These are phyloP conservation scores for Candida ulmi DNA, from an alignment of 805 yeast species.

Conservation along the genomic window DNA sequence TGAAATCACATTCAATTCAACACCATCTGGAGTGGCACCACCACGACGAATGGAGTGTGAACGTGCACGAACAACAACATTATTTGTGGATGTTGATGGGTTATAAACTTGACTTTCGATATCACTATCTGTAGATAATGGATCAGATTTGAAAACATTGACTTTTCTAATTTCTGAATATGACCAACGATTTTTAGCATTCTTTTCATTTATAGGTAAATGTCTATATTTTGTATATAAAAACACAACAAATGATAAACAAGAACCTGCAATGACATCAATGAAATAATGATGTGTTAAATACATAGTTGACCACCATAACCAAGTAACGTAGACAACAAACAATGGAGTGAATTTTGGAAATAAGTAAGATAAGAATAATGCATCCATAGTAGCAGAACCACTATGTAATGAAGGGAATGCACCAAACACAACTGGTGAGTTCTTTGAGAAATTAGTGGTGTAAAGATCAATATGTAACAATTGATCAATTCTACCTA, in stretches of 20 bases:
- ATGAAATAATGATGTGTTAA: constrained; percentile 94
- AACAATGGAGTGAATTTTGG: constrained; percentile 65
- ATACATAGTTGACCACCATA: constrained; percentile 99
- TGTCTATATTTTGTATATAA: constrained; percentile 59
- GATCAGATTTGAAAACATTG: constrained; percentile 30
- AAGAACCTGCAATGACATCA: constrained; percentile 91
- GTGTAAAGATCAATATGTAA: constrained; percentile 82
- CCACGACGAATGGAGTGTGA: constrained; percentile 11
- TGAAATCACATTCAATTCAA: constrained; percentile 22
- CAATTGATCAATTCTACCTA: constrained; percentile 76
- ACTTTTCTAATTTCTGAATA: constrained; percentile 37
- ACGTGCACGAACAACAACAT: constrained; percentile 7
- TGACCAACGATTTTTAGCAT: constrained; percentile 65
- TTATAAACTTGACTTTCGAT: constrained; percentile 22
- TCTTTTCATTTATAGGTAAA: constrained; percentile 55
- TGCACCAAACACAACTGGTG: constrained; percentile 95
- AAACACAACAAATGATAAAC: constrained; percentile 68
- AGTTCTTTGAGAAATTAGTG: constrained; percentile 65
- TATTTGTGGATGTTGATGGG: not conserved
- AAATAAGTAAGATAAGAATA: constrained; percentile 78
- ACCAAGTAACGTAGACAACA: constrained; percentile 78
- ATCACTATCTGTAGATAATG: constrained; percentile 25
- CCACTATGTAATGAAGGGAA: constrained; percentile 87
- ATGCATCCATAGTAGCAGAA: constrained; percentile 88
- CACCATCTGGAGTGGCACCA: constrained; percentile 4